Percentiles rank a stretch among this genome's conserved stretches.
Evolutionary conservation across 495 filamentous ascomycete genomes (phyloP).

Genomic region (Xylaria curta): DNA sequence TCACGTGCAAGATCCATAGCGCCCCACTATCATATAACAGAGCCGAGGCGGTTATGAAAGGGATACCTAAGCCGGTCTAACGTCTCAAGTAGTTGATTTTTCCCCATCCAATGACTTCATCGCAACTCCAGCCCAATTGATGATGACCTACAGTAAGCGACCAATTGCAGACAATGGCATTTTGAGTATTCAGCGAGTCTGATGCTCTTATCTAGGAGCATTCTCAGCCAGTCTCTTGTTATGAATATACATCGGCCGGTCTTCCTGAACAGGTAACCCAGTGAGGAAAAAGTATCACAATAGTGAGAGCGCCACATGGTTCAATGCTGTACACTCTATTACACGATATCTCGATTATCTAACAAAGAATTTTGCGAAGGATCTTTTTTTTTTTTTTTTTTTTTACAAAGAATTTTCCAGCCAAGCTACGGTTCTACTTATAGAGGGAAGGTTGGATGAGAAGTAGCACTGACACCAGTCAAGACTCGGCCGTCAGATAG

Average conservation of each 20-base stretch:
- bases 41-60: no score
- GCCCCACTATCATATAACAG: no score
- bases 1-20: no score
- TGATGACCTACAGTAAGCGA: conserved; percentile 2
- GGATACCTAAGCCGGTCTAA: no score
- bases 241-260: not conserved
- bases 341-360: not conserved
- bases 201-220: not conserved
- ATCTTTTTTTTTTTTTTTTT: no score
- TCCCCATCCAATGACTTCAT: not conserved
- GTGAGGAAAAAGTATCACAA: not conserved
- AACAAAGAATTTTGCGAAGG: not conserved
- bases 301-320: not conserved
- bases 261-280: not conserved
- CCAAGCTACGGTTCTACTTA: not conserved
- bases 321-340: not conserved
- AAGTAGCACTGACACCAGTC: not conserved
- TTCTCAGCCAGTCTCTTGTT: not conserved
- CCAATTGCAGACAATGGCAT: not conserved
- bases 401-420: not conserved
- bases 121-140: not conserved
- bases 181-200: not conserved
- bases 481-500: not conserved
- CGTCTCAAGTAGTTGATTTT: not conserved
- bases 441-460: not conserved